A percentile compares a stretch with the other conserved stretches of the same genome.
These are phyloP conservation scores for Agmasoma carcini DNA, from an alignment of 371 early-diverging fungal species.

Conservation along the genomic window DNA sequence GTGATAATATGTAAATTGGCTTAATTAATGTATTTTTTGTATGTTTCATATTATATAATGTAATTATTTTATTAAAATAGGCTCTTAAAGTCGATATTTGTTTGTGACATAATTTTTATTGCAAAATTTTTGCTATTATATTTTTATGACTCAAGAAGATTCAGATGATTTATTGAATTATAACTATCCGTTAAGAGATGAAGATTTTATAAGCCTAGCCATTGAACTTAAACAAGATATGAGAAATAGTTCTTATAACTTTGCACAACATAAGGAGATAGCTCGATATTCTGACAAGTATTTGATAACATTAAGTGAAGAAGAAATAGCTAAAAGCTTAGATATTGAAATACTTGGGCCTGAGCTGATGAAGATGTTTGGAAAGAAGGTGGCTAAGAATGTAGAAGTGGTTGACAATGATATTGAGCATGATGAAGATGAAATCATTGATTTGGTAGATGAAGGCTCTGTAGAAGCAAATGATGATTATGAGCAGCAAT, in stretches of 20 bases:
- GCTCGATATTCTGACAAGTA: slow-evolving; percentile 35
- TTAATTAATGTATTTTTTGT: no score
- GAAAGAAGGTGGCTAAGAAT: background rate
- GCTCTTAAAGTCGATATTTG: no score
- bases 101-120: no score
- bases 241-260: slow-evolving; percentile 24
- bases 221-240: slow-evolving; percentile 24
- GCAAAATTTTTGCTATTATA: no score
- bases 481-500: slow-evolving; percentile 5
- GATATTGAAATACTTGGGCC: slow-evolving; percentile 5
- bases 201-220: slow-evolving; percentile 4
- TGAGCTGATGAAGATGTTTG: background rate
- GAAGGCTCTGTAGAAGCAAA: background rate
- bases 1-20: no score
- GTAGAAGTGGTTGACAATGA: background rate
- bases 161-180: slow-evolving; percentile 8
- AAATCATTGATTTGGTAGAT: background rate
- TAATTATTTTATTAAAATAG: no score
- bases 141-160: no score
- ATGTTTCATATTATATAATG: no score
- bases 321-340: background rate
- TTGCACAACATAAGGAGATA: slow-evolving; percentile 15
- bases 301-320: background rate
- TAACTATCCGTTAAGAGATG: slow-evolving; percentile 14
- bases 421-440: background rate